phyloP scores from a whole-genome alignment of 345 rosid genomes.

The Corymbia maculata region DNA sequence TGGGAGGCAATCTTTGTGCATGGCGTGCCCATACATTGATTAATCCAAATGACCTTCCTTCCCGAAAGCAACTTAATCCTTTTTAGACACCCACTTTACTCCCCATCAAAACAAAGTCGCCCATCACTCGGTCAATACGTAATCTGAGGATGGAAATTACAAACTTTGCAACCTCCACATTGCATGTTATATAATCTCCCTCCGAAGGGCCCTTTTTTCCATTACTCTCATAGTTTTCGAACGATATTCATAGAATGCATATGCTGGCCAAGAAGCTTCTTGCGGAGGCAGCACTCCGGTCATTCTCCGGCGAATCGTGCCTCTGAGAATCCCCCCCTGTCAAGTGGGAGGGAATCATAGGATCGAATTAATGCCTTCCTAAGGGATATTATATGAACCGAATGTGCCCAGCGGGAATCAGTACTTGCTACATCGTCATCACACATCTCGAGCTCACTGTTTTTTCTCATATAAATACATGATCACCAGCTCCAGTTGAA shows the following conservation, averaged over 20 bases:
- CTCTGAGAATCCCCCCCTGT: background rate
- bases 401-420: background rate
- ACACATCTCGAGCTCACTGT: background rate
- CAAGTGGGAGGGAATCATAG: conserved; percentile 60
- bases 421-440: background rate
- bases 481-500: background rate
- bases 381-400: background rate
- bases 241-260: background rate
- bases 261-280: background rate
- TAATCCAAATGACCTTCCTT: conserved; percentile 18
- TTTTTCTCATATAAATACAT: background rate
- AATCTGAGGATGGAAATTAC: background rate
- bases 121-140: background rate
- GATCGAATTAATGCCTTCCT: conserved; percentile 2
- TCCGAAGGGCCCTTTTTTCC: background rate
- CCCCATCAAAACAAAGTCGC: background rate
- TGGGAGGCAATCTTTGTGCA: conserved; percentile 25
- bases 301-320: conserved; percentile 24
- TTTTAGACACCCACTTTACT: background rate
- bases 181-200: background rate
- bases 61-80: background rate
- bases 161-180: background rate
- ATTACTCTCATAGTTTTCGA: background rate
- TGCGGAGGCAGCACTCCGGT: conserved; percentile 1
- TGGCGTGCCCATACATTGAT: background rate